Percentiles rank a stretch among this genome's conserved stretches.
Conservation (phyloP, 2,329 filamentous ascomycete genomes). For the Trichoderma harzianum region DNA sequence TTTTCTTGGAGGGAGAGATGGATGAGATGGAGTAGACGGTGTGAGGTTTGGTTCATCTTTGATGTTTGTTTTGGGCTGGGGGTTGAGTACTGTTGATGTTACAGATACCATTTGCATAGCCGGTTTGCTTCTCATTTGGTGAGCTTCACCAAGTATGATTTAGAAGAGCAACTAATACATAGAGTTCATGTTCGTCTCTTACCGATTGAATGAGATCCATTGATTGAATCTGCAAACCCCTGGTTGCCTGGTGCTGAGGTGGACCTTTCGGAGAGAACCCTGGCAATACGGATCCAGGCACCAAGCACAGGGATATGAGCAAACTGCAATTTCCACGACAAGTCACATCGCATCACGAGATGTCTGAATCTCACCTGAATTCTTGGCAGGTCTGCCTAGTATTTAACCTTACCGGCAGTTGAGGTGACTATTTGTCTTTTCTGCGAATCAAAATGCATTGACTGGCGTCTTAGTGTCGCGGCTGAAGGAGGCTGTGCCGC, state of each 20-base stretch:
- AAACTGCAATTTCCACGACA: not conserved
- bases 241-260: not conserved
- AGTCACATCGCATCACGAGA: not conserved
- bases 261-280: not conserved
- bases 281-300: not conserved
- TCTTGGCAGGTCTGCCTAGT: not conserved
- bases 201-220: not conserved
- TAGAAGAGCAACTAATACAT: not conserved
- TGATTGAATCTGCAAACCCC: not conserved
- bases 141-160: not conserved
- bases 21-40: conserved; percentile 22
- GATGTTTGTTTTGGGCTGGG: not conserved
- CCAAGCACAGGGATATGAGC: not conserved
- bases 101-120: not conserved
- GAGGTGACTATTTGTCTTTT: not conserved
- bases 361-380: not conserved
- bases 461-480: not conserved
- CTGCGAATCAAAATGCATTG: not conserved
- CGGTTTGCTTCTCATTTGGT: not conserved
- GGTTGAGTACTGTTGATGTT: not conserved
- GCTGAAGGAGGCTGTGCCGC: conserved; percentile 8
- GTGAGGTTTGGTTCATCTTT: not conserved
- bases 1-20: conserved; percentile 46
- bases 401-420: conserved; percentile 3
- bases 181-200: not conserved